Base-by-base conservation (phyloP, 225 moss, liverwort and hornwort genomes). In the Anthoceros angustus region DNA sequence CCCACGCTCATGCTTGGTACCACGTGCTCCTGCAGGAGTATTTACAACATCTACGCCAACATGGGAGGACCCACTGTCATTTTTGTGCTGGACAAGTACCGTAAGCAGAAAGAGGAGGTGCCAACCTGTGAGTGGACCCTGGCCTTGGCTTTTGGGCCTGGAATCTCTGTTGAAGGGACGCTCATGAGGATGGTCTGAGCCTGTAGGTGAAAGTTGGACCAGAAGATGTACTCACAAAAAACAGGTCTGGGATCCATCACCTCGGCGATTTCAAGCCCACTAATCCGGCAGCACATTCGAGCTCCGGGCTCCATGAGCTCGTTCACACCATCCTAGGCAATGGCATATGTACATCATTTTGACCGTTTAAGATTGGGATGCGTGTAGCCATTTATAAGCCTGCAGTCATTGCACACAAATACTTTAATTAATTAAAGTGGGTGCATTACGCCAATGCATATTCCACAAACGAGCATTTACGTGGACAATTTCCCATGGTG, bases 41-140 rank as follows among this genome's bases (percentile, higher is more conserved):
- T 83, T 62, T 69, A 75, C 74, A 74, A 80, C 45, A 75, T 77
- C 11, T 74, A 77, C 65, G 83, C 77, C 67, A 80, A 80, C 40
- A 83, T 80, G 77, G 77, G 80, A 39, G 79, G 79, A 9, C 80
- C 80, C 46, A 83, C 82, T 16, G 77, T 83, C 50, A 41, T 83
- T 25, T 80, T 80, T n/a, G 75, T 83, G 21, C 67, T 83, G 10
- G 68, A 83, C 48, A 77, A 80, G 62, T 2, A 75, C 0, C 38
- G 73, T 60, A 45, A 80, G 4, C 75, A 75, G 39, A 26, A 68
- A 63, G 42, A 48, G 15, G 23, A 10, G n/a, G 43, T 26, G 14
- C 43, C 42, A 7, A 71, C 80, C 10, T 48, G 73, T 43, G 69
- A 73, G 0, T 83, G 75, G 79, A 83, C 77, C 11, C 25, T 83